phyloP scores from a whole-genome alignment of 129 eudicot species.

The Sambucus nigra region DNA sequence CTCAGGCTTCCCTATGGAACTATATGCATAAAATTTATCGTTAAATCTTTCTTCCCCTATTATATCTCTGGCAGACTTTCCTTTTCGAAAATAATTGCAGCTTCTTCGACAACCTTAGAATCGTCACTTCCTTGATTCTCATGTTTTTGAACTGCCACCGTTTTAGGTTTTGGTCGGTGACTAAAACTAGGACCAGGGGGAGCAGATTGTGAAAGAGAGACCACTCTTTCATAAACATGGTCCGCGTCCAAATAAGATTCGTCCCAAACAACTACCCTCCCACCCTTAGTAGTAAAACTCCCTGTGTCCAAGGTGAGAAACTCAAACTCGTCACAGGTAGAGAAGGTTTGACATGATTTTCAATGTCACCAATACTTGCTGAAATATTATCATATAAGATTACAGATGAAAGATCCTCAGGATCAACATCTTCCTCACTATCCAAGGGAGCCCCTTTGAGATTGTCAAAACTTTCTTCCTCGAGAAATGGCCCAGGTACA shows the following conservation, averaged over 20 bases:
- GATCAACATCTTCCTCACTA: constrained; percentile 9
- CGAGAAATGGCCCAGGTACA: not conserved
- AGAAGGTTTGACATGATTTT: not conserved
- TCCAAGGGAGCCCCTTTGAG: not conserved
- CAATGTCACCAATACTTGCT: not conserved
- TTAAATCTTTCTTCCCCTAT: constrained; percentile 28
- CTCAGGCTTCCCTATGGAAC: too few species aligned
- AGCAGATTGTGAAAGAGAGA: too few species aligned
- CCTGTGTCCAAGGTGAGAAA: too few species aligned
- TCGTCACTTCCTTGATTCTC: constrained; percentile 26
- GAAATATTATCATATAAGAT: too few species aligned
- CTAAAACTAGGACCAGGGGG: constrained; percentile 53
- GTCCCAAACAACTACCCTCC: constrained; percentile 46
- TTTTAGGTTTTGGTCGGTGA: constrained; percentile 13
- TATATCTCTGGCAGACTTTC: constrained; percentile 18
- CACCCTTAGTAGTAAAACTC: too few species aligned
- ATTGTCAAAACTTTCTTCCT: too few species aligned
- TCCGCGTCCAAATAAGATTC: constrained; percentile 28
- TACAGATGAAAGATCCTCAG: too few species aligned
- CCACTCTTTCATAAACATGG: too few species aligned
- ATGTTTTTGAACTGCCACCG: constrained; percentile 6
- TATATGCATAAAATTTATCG: constrained; percentile 36
- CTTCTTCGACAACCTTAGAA: constrained; percentile 13
- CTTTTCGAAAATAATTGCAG: constrained; percentile 8
- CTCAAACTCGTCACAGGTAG: too few species aligned